Evolutionary conservation across 108 stramenopile genomes (phyloP).

Genomic region (Aureococcus anophagefferens): DNA sequence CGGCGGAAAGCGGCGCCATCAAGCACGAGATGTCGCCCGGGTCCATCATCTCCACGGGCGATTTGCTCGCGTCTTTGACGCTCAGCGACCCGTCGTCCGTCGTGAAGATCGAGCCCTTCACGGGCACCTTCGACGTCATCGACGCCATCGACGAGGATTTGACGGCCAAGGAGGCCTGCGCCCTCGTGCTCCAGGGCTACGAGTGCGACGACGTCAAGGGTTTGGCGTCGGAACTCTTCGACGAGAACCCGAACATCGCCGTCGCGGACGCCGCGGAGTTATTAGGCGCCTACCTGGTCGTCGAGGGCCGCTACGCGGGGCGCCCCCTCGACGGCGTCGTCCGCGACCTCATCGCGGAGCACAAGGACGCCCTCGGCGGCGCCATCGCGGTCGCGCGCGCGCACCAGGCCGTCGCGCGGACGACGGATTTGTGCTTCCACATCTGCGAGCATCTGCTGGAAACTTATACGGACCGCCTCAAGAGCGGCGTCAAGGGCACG

Average conservation of each 20-base stretch:
- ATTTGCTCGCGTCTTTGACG: slow-evolving; percentile 75
- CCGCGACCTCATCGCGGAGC: slow-evolving; percentile 39
- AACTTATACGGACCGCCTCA: too few species aligned
- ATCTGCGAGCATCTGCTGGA: too few species aligned
- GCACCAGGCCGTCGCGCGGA: too few species aligned
- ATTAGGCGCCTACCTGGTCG: slow-evolving; percentile 67
- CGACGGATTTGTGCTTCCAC: too few species aligned
- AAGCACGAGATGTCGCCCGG: slow-evolving; percentile 54
- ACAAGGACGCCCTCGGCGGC: too few species aligned
- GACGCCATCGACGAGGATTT: slow-evolving; percentile 37
- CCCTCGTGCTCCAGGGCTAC: too few species aligned
- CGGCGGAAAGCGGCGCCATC: slow-evolving; percentile 76
- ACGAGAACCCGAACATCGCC: slow-evolving; percentile 21
- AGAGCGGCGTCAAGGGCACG: too few species aligned
- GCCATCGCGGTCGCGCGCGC: too few species aligned
- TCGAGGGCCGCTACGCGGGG: slow-evolving; percentile 69
- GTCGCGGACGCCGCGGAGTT: slow-evolving; percentile 46
- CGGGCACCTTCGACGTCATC: slow-evolving; percentile 58
- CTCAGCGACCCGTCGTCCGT: slow-evolving; percentile 92
- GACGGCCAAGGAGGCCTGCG: background rate
- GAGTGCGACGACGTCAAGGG: too few species aligned
- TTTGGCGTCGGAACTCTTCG: too few species aligned
- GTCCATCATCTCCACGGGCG: slow-evolving; percentile 78
- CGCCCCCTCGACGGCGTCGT: slow-evolving; percentile 75
- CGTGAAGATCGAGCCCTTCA: slow-evolving; percentile 51